phyloP scores from a whole-genome alignment of 768 basidiomycete species.

The Psilocybe subaeruginosa region DNA sequence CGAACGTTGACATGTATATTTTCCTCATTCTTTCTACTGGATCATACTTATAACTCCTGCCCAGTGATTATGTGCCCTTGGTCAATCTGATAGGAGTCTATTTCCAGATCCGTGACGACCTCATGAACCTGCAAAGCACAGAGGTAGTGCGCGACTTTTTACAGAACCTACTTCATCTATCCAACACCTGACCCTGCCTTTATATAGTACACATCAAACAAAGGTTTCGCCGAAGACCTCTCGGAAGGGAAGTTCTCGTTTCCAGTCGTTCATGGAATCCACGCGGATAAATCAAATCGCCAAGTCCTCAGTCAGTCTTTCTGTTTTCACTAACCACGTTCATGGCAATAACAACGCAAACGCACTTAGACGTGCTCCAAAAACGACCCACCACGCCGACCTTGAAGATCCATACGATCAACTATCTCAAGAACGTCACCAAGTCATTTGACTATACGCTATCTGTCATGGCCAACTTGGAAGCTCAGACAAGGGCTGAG shows the following conservation, averaged over 20 bases:
- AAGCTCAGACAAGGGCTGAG: constrained; percentile 69
- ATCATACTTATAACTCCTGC: neutral
- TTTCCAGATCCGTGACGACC: constrained; percentile 97
- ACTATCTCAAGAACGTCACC: constrained; percentile 76
- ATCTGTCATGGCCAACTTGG: constrained; percentile 65
- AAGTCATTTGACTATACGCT: constrained; percentile 89
- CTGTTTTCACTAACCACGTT: neutral
- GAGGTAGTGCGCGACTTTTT: constrained; percentile 52
- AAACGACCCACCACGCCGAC: constrained; percentile 84
- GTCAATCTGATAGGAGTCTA: constrained; percentile 94
- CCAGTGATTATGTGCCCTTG: constrained; percentile 87
- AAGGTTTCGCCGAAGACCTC: constrained; percentile 92
- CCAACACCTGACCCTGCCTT: neutral
- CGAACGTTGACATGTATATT: constrained; percentile 55
- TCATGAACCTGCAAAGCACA: constrained; percentile 90
- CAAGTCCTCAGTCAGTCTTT: constrained; percentile 77
- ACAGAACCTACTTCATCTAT: neutral
- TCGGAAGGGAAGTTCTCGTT: constrained; percentile 99
- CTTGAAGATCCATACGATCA: constrained; percentile 79
- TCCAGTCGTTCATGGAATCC: constrained; percentile 89
- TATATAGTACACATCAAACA: constrained; percentile 76
- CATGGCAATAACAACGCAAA: neutral
- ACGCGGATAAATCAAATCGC: constrained; percentile 73
- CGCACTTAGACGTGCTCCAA: constrained; percentile 75
- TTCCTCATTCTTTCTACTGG: no score